Evolutionary conservation across 1,284 basidiomycete species (phyloP), one percentile per base, ranked within the genome.

Genomic region (Phlebopus sp.): DNA sequence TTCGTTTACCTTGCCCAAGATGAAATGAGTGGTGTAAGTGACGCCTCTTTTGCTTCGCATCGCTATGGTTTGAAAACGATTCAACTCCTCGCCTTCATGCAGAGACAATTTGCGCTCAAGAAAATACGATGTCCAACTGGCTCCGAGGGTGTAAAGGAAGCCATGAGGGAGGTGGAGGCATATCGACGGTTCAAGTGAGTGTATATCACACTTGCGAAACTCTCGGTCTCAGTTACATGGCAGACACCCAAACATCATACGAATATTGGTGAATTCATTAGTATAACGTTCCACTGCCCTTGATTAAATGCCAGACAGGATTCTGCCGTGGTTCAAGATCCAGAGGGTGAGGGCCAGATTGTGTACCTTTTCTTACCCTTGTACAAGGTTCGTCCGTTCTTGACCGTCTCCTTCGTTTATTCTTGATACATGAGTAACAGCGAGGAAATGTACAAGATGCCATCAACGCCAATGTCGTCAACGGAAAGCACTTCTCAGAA

Each of bases 1-100:
- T 97, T 95, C 64, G 94, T 97, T 15, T 94, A 94, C 67, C 78
- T 94, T 30, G 90, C 89, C n/a, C 84, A 89, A 59, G 92, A 95
- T 65, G 88, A 90, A 59, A 74, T 79, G 51, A 90, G 86, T 59
- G 87, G 86, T 37, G 86, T 90, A 58, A 58, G 81, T 71, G 13
- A 23, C 6, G 21, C 21, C 21, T 23, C 21, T 23, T 30, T 52
- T 25, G 17, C 32, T 25, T 32, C 8, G n/a, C n/a, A n/a, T 34
- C 25, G 17, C 2, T 1, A 9, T 11, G 9, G 5, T 7, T 2
- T 34, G 17, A 14, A 40, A 18, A 27, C 27, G 10, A 7, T 13
- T 30, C 1, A 47, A 23, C 35, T 49, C 34, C 18, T 19, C 27
- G 19, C 21, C 14, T 43, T 45, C 10, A 6, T 37, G 21, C 69